Evolutionary conservation across 1,284 basidiomycete species (phyloP).

Genomic region (Afroboletus lepidellus): DNA sequence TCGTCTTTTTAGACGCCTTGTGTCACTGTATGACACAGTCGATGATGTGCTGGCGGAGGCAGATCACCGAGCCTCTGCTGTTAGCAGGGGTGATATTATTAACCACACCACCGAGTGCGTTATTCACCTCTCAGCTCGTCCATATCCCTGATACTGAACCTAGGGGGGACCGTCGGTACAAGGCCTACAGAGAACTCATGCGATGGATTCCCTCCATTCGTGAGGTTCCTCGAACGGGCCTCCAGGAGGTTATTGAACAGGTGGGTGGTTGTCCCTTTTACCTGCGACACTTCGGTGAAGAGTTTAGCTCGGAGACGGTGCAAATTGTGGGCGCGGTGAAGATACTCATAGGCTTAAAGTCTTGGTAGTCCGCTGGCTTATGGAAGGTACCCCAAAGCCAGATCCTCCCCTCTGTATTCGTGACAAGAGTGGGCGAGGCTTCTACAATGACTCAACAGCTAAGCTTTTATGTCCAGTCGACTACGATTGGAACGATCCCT

Average conservation of each 20-base stretch:
- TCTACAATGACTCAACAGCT: background rate
- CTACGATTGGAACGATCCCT: background rate
- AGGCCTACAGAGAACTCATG: background rate
- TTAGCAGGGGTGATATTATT: background rate
- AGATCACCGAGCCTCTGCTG: background rate
- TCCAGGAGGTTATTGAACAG: background rate
- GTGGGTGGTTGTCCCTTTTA: background rate
- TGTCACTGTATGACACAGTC: background rate
- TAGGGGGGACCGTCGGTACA: background rate
- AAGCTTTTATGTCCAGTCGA: background rate
- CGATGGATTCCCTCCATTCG: background rate
- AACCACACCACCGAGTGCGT: background rate
- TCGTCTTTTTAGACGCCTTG: background rate
- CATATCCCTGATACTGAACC: background rate
- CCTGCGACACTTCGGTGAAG: background rate
- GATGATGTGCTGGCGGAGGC: background rate
- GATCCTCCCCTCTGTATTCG: background rate
- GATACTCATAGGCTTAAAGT: background rate
- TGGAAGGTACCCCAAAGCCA: background rate
- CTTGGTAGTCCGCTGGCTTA: background rate
- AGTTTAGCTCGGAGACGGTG: background rate
- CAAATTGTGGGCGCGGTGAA: background rate
- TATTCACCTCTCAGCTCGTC: too few species aligned
- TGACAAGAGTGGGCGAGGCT: background rate
- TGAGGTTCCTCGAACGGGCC: background rate